phyloP scores from a whole-genome alignment of 2,329 filamentous ascomycete genomes.

The Dactylellina leptospora region DNA sequence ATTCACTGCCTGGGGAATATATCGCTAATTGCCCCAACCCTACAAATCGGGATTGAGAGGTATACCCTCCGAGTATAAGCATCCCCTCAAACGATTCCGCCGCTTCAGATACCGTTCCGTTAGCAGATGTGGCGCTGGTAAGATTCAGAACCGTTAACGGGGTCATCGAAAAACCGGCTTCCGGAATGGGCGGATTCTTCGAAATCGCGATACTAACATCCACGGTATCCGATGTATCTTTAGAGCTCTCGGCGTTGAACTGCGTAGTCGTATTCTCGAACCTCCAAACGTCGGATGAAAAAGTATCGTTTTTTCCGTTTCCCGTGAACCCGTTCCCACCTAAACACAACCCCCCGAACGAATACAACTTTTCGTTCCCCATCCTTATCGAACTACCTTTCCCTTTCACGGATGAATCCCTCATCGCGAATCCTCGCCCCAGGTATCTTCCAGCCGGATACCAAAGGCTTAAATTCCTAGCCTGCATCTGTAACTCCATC shows the following conservation, averaged over 20 bases:
- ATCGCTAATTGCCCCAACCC: conserved; percentile 54
- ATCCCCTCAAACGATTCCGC: conserved; percentile 13
- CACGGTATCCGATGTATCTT: background rate
- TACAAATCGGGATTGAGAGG: conserved; percentile 52
- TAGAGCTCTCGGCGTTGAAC: background rate
- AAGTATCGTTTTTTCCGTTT: conserved; percentile 23
- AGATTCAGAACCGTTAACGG: conserved; percentile 29
- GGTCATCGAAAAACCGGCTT: conserved; percentile 55
- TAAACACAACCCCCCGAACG: conserved; percentile 44
- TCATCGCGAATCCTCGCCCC: conserved; percentile 15
- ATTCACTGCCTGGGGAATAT: conserved; percentile 46
- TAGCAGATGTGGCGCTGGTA: conserved; percentile 13
- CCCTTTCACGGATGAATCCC: background rate
- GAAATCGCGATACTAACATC: conserved; percentile 29
- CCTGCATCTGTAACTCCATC: conserved; percentile 7
- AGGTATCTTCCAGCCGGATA: conserved; percentile 21
- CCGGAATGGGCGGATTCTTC: conserved; percentile 54
- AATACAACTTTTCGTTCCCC: conserved; percentile 16
- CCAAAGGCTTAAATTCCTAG: conserved; percentile 22
- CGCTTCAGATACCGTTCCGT: conserved; percentile 6
- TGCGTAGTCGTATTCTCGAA: conserved; percentile 27
- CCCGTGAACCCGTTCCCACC: conserved; percentile 4
- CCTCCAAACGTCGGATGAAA: conserved; percentile 48
- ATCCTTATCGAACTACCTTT: background rate
- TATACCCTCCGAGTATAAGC: conserved; percentile 55